Percentiles rank a stretch among this genome's conserved stretches.
Evolutionary conservation across 371 early-diverging fungal species (phyloP).

Genomic region (Nematocida minor): DNA sequence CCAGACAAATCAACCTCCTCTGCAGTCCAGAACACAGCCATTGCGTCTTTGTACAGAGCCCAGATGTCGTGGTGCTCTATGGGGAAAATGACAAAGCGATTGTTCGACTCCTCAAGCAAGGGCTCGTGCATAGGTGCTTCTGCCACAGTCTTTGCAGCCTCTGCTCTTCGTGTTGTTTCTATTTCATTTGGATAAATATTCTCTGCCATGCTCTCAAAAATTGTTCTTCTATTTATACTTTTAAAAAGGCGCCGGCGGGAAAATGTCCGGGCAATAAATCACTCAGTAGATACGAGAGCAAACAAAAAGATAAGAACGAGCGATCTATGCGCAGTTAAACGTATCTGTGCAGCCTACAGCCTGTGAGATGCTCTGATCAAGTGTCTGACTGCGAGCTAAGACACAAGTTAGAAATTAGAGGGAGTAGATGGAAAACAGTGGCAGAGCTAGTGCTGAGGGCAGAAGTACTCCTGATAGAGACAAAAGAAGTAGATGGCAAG

Average conservation of each 20-base stretch:
- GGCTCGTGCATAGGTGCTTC: slow-evolving; percentile 40
- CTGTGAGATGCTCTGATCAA: too few species aligned
- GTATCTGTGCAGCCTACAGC: too few species aligned
- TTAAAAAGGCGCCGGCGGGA: slow-evolving; percentile 41
- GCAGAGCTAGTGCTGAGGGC: too few species aligned
- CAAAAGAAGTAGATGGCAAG: too few species aligned
- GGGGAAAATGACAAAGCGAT: slow-evolving; percentile 64
- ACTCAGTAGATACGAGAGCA: too few species aligned
- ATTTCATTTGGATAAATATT: neutral
- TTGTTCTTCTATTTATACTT: slow-evolving; percentile 49
- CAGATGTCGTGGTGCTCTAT: slow-evolving; percentile 69
- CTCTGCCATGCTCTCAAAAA: neutral
- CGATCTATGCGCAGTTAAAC: too few species aligned
- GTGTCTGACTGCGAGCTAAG: too few species aligned
- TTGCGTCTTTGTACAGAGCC: slow-evolving; percentile 97
- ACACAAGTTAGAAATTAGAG: too few species aligned
- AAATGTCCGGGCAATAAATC: neutral
- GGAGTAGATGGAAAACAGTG: too few species aligned
- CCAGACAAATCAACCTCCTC: slow-evolving; percentile 94
- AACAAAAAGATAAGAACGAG: too few species aligned
- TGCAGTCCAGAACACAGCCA: slow-evolving; percentile 95
- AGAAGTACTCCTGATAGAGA: too few species aligned
- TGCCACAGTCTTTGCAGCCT: neutral
- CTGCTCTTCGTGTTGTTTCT: neutral
- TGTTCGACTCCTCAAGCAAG: slow-evolving; percentile 55